Percentiles rank a stretch among this genome's conserved stretches.
These are phyloP conservation scores for Narthecium ossifragum DNA, from an alignment of 106 monocot genomes.

Conservation along the genomic window DNA sequence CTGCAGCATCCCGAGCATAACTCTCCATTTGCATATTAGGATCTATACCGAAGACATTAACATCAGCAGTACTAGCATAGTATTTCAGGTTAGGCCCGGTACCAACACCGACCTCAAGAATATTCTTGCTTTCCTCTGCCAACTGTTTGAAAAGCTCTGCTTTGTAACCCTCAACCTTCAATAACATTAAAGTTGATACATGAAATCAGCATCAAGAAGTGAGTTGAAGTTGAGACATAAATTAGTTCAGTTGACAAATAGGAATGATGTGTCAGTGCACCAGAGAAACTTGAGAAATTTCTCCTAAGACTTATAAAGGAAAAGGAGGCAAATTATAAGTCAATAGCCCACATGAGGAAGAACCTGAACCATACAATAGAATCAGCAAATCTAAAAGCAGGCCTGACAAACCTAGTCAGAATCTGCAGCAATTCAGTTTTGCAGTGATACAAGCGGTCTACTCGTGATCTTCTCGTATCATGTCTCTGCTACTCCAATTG, in stretches of 20 bases:
- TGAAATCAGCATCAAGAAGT: not conserved
- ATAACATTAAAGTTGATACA: not conserved
- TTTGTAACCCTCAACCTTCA: slow-evolving; percentile 72
- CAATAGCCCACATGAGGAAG: not conserved
- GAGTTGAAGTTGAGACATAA: not conserved
- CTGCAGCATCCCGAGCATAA: slow-evolving; percentile 54
- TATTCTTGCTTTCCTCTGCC: slow-evolving; percentile 30
- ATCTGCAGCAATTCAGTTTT: too few species aligned
- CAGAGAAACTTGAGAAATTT: not conserved
- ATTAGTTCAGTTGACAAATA: not conserved
- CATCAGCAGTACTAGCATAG: slow-evolving; percentile 38
- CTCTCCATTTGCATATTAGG: slow-evolving; percentile 84
- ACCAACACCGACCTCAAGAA: slow-evolving; percentile 85
- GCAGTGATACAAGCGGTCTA: too few species aligned
- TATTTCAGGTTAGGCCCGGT: slow-evolving; percentile 87
- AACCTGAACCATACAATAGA: not conserved
- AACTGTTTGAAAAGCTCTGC: slow-evolving; percentile 42
- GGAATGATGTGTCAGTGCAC: not conserved
- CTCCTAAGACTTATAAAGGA: not conserved
- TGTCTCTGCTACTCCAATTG: too few species aligned
- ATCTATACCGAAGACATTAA: slow-evolving; percentile 61
- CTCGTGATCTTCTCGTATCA: too few species aligned
- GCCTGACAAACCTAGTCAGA: too few species aligned
- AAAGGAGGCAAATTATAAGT: not conserved
- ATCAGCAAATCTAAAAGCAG: too few species aligned